Percentiles rank a stretch among this genome's conserved stretches.
phyloP scores from a whole-genome alignment of 2,329 filamentous ascomycete species.

The Alternaria tenuissima region DNA sequence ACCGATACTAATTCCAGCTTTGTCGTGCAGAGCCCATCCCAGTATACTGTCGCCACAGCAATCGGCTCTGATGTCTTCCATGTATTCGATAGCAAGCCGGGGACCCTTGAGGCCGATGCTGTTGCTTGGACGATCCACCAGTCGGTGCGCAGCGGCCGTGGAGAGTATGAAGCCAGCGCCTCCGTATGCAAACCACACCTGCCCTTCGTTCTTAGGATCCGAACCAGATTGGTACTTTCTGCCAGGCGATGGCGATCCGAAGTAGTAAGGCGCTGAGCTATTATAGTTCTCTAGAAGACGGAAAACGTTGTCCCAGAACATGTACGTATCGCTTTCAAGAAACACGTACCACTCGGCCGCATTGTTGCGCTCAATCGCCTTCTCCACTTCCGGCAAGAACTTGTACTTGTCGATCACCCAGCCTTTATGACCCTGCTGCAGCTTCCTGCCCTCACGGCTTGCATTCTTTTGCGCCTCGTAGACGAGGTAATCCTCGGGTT shows the following conservation, averaged over 20 bases:
- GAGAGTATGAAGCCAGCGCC: background rate
- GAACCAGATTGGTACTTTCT: too few species aligned
- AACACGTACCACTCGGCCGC: background rate
- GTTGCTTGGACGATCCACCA: background rate
- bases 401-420: background rate
- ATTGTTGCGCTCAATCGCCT: background rate
- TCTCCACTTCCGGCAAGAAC: background rate
- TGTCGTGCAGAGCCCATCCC: background rate
- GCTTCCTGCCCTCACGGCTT: too few species aligned
- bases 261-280: too few species aligned
- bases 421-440: too few species aligned
- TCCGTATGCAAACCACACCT: background rate
- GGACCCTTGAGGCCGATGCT: background rate
- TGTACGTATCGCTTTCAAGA: background rate
- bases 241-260: too few species aligned
- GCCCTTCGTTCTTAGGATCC: background rate
- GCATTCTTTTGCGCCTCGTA: too few species aligned
- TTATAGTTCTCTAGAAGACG: background rate
- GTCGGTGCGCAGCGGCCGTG: background rate
- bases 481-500: too few species aligned
- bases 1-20: background rate
- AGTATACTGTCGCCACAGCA: background rate
- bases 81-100: background rate
- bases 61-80: background rate
- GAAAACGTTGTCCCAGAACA: background rate